phyloP scores from a whole-genome alignment of 768 basidiomycete species.

The Kwoniella shandongensis region DNA sequence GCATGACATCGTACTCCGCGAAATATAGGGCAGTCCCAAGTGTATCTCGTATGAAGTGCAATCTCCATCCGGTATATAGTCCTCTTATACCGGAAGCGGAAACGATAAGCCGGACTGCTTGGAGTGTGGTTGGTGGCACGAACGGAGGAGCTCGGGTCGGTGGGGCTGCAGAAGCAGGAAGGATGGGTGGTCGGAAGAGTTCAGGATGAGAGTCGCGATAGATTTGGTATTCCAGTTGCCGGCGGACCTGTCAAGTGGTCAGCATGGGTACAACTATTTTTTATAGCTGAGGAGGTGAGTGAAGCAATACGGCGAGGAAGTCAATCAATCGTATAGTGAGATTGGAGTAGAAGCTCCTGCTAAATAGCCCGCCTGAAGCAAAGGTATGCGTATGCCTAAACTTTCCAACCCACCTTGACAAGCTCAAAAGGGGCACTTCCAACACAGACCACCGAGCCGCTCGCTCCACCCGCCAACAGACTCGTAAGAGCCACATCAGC shows the following conservation, averaged over 20 bases:
- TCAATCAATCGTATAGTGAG: too few species aligned
- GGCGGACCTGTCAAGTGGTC: conserved; percentile 63
- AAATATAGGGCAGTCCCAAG: conserved; percentile 88
- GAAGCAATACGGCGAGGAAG: too few species aligned
- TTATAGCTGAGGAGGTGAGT: too few species aligned
- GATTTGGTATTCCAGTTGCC: conserved; percentile 89
- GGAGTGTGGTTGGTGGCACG: conserved; percentile 74
- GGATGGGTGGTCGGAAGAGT: conserved; percentile 16
- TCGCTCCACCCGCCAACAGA: conserved; percentile 79
- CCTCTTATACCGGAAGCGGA: conserved; percentile 32
- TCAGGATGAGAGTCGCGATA: conserved; percentile 61
- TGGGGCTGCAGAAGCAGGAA: conserved; percentile 21
- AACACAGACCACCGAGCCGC: conserved; percentile 84
- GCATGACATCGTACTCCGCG: conserved; percentile 87
- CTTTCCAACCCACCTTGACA: conserved; percentile 70
- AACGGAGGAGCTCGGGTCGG: conserved; percentile 29
- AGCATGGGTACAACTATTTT: conserved; percentile 1
- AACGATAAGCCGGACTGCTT: conserved; percentile 79
- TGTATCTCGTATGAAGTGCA: conserved; percentile 93
- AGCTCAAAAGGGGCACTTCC: conserved; percentile 92
- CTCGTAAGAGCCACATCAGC: conserved; percentile 74
- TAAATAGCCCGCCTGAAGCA: too few species aligned
- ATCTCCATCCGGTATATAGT: conserved; percentile 67
- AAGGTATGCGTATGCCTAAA: background rate
- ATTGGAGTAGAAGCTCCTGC: too few species aligned